Evolutionary conservation across 2,329 filamentous ascomycete genomes (phyloP), one percentile per base, ranked within the genome.

Genomic region (Aphanocladium album): DNA sequence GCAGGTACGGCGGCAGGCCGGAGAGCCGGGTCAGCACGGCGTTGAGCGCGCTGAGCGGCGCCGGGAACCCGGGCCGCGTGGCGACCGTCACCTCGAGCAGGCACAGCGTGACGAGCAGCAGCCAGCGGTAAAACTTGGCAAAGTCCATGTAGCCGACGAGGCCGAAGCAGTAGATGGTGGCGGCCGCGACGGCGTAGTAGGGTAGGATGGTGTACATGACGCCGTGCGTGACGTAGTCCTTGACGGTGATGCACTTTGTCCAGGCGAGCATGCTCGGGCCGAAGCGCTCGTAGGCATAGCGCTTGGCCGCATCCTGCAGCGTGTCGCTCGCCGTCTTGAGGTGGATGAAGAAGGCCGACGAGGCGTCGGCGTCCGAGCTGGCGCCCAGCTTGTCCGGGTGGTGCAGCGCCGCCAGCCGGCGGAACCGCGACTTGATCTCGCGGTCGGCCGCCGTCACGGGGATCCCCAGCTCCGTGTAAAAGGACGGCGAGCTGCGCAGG

Each of bases 271-370:
- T 81, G 30, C 85, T 84, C 0, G 90, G 88, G 0, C 93, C 93
- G 72, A 96, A 92, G 52, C 91, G 86, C 71, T 96, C 91, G 75
- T 97, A 97, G 8, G 91, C 92, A 72, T 95, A 96, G 60, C 91
- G 83, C 69, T 84, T 87, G 0, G 85, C 86, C 2, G 89, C 85
- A 69, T 95, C 86, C n/a, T 85, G 77, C 17, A 97, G 83, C 0
- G 88, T 90, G 68, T 98, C 95, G 69, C 91, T 85, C 6, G 91
- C 92, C 50, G 87, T 79, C 78, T 93, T 93, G 68, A 98, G 82
- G 68, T 89, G 86, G 51, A 97, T 86, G 74, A 96, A 98, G 74
- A 88, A 68, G 58, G 72, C 72, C 35, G 73, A 73, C 11, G 68
- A 67, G 63, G 71, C 71, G 49, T 60, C 64, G 21, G 63, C 67